Base-by-base conservation (phyloP, 2,329 filamentous ascomycete species). In the Ilyonectria mors-panacis region DNA sequence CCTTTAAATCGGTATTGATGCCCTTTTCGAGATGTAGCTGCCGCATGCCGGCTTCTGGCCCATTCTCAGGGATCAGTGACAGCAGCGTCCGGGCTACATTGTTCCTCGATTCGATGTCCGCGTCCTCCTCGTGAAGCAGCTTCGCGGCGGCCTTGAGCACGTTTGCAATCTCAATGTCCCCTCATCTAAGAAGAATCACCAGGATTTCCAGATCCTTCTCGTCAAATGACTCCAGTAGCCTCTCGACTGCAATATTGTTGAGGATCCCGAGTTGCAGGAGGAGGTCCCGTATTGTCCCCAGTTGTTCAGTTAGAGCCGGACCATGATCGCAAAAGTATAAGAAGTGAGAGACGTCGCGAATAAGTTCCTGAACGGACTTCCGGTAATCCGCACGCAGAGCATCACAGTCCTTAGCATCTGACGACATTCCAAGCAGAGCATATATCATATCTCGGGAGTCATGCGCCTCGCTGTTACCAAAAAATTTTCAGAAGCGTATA, bases 401-500 rank as follows among this genome's bases (percentile, higher is more conserved):
- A 48, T 26, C 17, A 26, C 7, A 6, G 23, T 26, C 44, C 13
- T 26, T 26, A 12, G 44, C 44, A 6, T 70, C 63, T 0, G 59
- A 59, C 0, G 59, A 55, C 28, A 70, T 67, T 9, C 63, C 67
- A 0, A 70, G 35, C 1, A 70, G 21, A 13, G 65, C 68, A 6
- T 61, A 72, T 1, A 71, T 17, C 1, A 6, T 63, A 58, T 1
- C 57, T 23, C 39, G 19, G 30, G 13, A 65, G 66, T 6, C 50
- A 45, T 26, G 17, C 39, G 62, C 62, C 30, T 65, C 35, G 10
- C 55, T 55, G 1, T 23, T 26, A 5, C 62, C 37, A 28, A 60
- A 60, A 65, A 15, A 21, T 60, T 10, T 17, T 13, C 1, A 73
- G 1, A 3, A 73, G n/a, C 1, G 45, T 45, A 4, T 60, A 51